phyloP scores from a whole-genome alignment of 164 flowering plant species.

The Stephania japonica region DNA sequence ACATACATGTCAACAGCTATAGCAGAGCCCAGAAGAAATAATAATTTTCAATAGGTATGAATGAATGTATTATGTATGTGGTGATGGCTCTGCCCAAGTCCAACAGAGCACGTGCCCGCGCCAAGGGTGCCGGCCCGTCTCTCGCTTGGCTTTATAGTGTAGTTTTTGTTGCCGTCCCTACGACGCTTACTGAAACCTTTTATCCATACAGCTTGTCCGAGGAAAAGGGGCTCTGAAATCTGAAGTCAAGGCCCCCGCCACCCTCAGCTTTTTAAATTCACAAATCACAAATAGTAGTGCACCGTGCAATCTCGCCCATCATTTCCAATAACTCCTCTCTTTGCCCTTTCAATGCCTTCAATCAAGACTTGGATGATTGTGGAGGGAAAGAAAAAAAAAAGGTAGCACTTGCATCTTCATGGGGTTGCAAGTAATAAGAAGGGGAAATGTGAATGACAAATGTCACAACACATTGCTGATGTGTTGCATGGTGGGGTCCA shows the following conservation, averaged over 20 bases:
- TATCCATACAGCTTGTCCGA: neutral
- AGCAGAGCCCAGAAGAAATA: too few species aligned
- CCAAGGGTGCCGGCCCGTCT: neutral
- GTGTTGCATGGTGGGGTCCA: too few species aligned
- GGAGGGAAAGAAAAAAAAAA: too few species aligned
- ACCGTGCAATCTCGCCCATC: neutral
- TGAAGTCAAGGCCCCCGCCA: neutral
- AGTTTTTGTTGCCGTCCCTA: slow-evolving; percentile 9
- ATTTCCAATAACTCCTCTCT: neutral
- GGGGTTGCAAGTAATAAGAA: too few species aligned
- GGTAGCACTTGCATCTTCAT: too few species aligned
- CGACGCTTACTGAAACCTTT: neutral
- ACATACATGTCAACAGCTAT: too few species aligned
- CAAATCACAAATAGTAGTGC: neutral
- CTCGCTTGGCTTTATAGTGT: neutral
- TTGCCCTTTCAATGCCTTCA: neutral
- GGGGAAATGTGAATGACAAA: too few species aligned
- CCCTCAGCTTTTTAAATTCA: neutral
- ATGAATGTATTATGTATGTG: too few species aligned
- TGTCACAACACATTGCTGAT: too few species aligned
- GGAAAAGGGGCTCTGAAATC: neutral
- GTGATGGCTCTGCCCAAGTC: neutral
- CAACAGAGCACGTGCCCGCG: neutral
- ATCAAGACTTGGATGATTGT: neutral
- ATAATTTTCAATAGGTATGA: too few species aligned